These are phyloP conservation scores for Periconia digitata DNA, from an alignment of 2,329 filamentous ascomycete species.

Conservation along the genomic window DNA sequence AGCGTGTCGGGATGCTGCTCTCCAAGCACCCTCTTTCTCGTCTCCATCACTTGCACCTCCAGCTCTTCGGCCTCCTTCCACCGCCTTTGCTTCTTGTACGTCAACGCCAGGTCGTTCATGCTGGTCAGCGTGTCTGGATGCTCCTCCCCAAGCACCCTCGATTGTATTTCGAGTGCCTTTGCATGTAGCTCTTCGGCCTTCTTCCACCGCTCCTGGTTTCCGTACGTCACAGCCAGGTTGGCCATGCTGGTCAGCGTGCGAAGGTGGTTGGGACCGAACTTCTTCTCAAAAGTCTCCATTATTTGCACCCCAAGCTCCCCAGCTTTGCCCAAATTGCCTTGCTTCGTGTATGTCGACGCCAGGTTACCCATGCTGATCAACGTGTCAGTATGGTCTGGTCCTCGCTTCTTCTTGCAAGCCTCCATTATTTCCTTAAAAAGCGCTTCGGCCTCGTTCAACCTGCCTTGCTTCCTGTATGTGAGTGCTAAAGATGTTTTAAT, in stretches of 20 bases:
- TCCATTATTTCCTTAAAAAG: not conserved
- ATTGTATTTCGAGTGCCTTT: not conserved
- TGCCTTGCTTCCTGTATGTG: not conserved
- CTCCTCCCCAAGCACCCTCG: slow-evolving; percentile 1
- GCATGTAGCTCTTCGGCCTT: slow-evolving; percentile 2
- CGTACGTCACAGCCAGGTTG: slow-evolving; percentile 3
- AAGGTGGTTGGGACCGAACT: not conserved
- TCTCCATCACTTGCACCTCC: too few relatives aligned
- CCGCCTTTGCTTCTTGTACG: too few relatives aligned
- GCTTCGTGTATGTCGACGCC: not conserved
- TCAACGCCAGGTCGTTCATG: not conserved
- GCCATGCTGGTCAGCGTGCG: not conserved
- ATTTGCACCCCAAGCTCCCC: not conserved
- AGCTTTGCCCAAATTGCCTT: not conserved
- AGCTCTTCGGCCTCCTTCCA: too few relatives aligned
- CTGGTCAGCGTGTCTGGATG: slow-evolving; percentile 2
- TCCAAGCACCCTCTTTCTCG: too few relatives aligned
- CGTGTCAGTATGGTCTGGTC: not conserved
- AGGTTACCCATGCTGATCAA: not conserved
- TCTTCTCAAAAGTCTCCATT: not conserved
- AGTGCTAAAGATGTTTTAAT: not conserved
- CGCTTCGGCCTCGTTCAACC: not conserved
- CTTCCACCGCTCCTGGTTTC: slow-evolving; percentile 6
- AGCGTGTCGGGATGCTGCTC: too few relatives aligned
- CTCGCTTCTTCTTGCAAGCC: not conserved